Evolutionary conservation across 768 basidiomycete species (phyloP), one percentile per base, ranked within the genome.

Genomic region (Clathrus columnatus): DNA sequence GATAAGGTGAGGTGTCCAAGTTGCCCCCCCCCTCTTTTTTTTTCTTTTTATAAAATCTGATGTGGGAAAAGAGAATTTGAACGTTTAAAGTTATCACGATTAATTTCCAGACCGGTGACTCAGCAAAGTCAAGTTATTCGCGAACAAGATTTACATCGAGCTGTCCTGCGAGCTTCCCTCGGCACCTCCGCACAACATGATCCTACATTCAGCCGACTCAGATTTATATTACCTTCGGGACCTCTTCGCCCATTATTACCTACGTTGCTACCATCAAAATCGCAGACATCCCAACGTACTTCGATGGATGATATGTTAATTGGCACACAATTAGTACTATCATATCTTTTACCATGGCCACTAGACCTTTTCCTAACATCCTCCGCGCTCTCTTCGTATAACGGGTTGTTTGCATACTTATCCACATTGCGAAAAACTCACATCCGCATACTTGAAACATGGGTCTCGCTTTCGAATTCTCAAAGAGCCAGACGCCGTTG

Each of bases 121-220:
- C 43, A 47, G 7, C 54, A 55, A 24, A 48, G 42, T 27, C 46
- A 46, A 29, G 83, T 91, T 78, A 93, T 95, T 62, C 81, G 85
- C 23, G 92, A 94, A 61, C 91, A 93, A 67, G 92, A 96, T 62
- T 72, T 96, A 21, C 88, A 92, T 59, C 81, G 89, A 29, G 89
- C 87, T 2, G 73, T 95, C 28, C 81, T 95, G 42, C 83, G 92
- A 57, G 87, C 92, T 32, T 93, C 90, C 11, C 70, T 94, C 5
- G 91, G 92, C 0, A 95, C 92, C 30, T 82, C 82, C 3, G 91
- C 91, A 10, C 91, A 95, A 60, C 83, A 88, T 46, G 92, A 94
- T 63, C 80, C 82, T n/a, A 77, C 80, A 3, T 75, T 96, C 21
- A 72, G 85, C 16, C 78, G 74, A 56, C 73, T 96, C 42, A 81